These are phyloP conservation scores for Kuraishia ogatae DNA, from an alignment of 805 yeast genomes.

Conservation along the genomic window DNA sequence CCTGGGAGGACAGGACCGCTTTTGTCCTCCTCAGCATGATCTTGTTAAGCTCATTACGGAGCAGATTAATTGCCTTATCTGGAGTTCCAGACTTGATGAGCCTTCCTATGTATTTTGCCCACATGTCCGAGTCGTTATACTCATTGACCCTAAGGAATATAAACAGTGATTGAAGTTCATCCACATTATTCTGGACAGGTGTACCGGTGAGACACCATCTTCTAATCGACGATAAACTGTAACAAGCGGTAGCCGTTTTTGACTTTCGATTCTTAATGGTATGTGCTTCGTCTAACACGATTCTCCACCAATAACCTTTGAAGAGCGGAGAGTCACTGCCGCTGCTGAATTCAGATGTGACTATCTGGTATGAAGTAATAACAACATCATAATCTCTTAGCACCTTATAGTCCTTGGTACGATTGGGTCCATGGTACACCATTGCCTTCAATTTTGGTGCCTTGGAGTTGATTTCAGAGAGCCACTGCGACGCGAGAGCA, in stretches of 20 bases:
- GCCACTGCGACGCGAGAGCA: constrained; percentile 33
- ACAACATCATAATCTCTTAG: constrained; percentile 22
- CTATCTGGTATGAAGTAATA: constrained; percentile 22
- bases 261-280: constrained; percentile 44
- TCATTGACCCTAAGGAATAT: constrained; percentile 19
- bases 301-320: constrained; percentile 33
- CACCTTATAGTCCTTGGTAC: constrained; percentile 8
- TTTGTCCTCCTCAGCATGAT: constrained; percentile 41
- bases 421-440: constrained; percentile 22
- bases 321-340: constrained; percentile 15
- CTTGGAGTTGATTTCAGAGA: constrained; percentile 24
- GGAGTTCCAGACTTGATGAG: constrained; percentile 29
- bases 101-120: constrained; percentile 26
- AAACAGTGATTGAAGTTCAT: constrained; percentile 44
- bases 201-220: constrained; percentile 62
- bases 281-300: constrained; percentile 63
- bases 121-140: constrained; percentile 8
- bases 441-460: constrained; percentile 23
- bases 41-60: constrained; percentile 17
- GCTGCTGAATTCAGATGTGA: constrained; percentile 10
- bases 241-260: constrained; percentile 36
- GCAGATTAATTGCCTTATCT: constrained; percentile 23
- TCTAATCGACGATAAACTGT: constrained; percentile 28
- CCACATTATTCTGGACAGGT: constrained; percentile 49
- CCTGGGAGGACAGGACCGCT: constrained; percentile 17